Conservation (phyloP, 2,329 filamentous ascomycete species). For the Talaromyces sp. region DNA sequence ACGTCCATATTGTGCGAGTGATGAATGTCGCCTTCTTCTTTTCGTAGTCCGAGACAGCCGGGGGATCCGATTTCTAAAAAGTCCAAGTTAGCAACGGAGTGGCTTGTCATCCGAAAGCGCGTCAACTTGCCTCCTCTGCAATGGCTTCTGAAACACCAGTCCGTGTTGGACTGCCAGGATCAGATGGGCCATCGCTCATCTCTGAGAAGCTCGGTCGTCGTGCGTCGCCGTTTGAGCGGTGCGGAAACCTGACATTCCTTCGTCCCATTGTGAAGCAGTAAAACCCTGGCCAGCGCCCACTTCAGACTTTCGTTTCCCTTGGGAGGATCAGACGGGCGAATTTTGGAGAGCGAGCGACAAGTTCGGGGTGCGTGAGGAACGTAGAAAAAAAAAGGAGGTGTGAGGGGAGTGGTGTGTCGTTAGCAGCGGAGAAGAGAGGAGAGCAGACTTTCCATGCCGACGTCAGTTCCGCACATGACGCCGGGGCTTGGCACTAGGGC, state of each 20-base stretch:
- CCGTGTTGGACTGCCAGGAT: not conserved
- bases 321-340: not conserved
- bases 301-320: not conserved
- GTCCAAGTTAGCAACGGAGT: slow-evolving; percentile 1
- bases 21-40: slow-evolving; percentile 99
- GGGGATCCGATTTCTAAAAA: slow-evolving; percentile 31
- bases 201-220: slow-evolving; percentile 11
- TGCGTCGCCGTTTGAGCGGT: slow-evolving; percentile 13
- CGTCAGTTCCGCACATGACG: not conserved
- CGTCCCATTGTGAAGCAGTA: slow-evolving; percentile 10
- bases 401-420: not conserved
- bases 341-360: not conserved
- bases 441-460: not conserved
- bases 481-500: not conserved
- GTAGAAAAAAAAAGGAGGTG: not conserved
- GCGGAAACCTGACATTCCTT: slow-evolving; percentile 12
- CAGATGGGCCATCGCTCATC: slow-evolving; percentile 7
- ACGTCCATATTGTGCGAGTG: slow-evolving; percentile 93
- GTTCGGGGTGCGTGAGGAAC: not conserved
- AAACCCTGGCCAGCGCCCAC: not conserved
- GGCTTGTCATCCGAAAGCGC: not conserved
- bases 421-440: not conserved
- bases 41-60: slow-evolving; percentile 69
- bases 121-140: slow-evolving; percentile 28
- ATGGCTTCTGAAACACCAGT: slow-evolving; percentile 20